Base-by-base conservation (phyloP, 2,329 filamentous ascomycete species). In the Microthyrium microscopicum region DNA sequence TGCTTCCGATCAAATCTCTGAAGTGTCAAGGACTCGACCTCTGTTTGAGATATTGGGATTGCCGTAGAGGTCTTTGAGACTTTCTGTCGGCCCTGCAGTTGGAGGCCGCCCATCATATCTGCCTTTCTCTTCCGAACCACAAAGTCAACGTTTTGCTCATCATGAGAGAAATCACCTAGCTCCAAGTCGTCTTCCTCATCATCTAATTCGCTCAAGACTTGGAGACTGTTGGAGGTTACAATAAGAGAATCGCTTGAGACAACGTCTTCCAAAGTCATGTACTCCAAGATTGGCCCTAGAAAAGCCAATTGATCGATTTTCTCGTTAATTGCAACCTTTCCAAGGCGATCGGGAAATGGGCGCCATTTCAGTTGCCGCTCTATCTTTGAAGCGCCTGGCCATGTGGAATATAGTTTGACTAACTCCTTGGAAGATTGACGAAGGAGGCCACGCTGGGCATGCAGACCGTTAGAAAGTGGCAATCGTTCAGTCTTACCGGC, bases 161-260 rank as follows among this genome's bases (percentile, higher is more conserved):
- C 22, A 26, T 42, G 40, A 13, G 47, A 37, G 15, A 44, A 34
- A 1, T 45, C 41, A 24, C 33, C 46, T 1, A 37, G 19, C 12
- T 49, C 41, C 7, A 49, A 45, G 5, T 60, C 54, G 2, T 58
- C 56, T 19, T 51, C 47, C 5, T 55, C 53, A 4, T 52, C 45
- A 5, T 56, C 49, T 3, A 44, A 35, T 5, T 41, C 38, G 13
- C 57, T 53, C 3, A 70, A 44, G 12, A 67, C 50, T 13, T 54
- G 52, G n/a, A 69, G 42, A 0, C 61, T 60, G 3, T 58, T 52
- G 2, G 50, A 53, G 42, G 68, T 68, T 58, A 62, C 67, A 3
- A 58, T 51, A 17, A 63, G 43, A 4, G 45, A 44, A 4, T 53
- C 50, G 20, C 60, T 58, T 20, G 58, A 54, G 3, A 60, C 46